Conservation (phyloP, 2,329 filamentous ascomycete species). For the Grosmannia clavigera region DNA sequence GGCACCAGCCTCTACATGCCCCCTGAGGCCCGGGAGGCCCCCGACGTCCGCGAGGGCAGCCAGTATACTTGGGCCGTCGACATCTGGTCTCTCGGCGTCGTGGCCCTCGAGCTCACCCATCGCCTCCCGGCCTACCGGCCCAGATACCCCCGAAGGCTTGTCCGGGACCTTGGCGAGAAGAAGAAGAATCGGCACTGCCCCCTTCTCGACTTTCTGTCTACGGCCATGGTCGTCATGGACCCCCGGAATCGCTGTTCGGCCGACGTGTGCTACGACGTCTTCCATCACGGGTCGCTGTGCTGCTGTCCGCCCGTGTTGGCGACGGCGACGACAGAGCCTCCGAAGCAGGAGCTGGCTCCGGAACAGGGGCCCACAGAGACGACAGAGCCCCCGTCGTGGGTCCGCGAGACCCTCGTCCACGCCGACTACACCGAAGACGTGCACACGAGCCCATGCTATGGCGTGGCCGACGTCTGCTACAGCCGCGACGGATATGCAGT, state of each 20-base stretch:
- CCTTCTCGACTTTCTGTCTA: background rate
- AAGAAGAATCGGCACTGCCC: background rate
- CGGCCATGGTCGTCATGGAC: background rate
- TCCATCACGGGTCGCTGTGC: background rate
- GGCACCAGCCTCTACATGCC: background rate
- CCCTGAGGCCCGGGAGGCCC: background rate
- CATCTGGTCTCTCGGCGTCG: conserved; percentile 1
- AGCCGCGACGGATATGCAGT: too few species aligned
- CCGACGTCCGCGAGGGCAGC: background rate
- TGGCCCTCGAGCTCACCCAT: conserved; percentile 1
- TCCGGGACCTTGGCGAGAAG: background rate
- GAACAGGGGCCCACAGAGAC: background rate
- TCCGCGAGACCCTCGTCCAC: too few species aligned
- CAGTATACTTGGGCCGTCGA: background rate
- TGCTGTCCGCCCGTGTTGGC: background rate
- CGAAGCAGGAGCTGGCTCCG: background rate
- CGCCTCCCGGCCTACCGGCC: background rate
- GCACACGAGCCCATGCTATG: too few species aligned
- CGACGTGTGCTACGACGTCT: background rate
- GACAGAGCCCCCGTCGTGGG: background rate
- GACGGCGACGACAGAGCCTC: background rate
- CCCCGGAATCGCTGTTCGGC: background rate
- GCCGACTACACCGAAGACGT: too few species aligned
- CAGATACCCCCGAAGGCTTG: background rate
- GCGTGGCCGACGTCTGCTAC: too few species aligned